Conservation (phyloP, 2,329 filamentous ascomycete species). For the Nothopassalora personata region DNA sequence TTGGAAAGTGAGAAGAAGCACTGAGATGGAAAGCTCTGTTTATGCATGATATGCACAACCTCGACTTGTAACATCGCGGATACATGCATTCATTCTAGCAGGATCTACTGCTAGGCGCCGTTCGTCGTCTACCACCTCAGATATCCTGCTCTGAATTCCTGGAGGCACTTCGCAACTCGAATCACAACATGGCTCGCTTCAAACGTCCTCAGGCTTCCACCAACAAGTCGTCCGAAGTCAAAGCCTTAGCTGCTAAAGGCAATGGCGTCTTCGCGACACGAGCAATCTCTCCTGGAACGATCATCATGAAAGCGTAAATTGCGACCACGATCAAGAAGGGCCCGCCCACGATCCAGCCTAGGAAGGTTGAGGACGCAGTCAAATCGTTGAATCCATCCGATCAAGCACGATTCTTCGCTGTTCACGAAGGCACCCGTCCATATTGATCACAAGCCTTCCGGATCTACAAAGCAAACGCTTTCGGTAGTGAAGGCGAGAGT, state of each 20-base stretch:
- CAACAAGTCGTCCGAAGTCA: neutral
- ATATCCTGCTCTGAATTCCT: neutral
- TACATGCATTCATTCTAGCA: neutral
- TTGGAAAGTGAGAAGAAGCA: neutral
- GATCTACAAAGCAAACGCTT: constrained; percentile 8
- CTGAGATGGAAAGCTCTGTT: neutral
- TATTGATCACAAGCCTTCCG: constrained; percentile 4
- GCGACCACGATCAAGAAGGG: neutral
- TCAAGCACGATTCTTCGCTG: constrained; percentile 3
- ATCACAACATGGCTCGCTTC: neutral
- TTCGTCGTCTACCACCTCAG: neutral
- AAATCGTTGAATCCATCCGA: neutral
- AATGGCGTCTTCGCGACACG: constrained; percentile 8
- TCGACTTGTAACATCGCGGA: neutral
- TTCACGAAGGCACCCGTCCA: constrained; percentile 6
- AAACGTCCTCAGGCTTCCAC: neutral
- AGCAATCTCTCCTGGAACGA: constrained; percentile 3
- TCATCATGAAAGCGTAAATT: constrained; percentile 4
- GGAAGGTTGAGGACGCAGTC: neutral
- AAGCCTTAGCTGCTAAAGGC: constrained; percentile 5
- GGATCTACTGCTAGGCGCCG: neutral
- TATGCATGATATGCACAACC: neutral
- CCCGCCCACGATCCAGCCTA: neutral
- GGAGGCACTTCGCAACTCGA: neutral
- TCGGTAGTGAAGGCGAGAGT: neutral